Conservation (phyloP, 768 basidiomycete genomes). For the Neoboletus subvelutipes region DNA sequence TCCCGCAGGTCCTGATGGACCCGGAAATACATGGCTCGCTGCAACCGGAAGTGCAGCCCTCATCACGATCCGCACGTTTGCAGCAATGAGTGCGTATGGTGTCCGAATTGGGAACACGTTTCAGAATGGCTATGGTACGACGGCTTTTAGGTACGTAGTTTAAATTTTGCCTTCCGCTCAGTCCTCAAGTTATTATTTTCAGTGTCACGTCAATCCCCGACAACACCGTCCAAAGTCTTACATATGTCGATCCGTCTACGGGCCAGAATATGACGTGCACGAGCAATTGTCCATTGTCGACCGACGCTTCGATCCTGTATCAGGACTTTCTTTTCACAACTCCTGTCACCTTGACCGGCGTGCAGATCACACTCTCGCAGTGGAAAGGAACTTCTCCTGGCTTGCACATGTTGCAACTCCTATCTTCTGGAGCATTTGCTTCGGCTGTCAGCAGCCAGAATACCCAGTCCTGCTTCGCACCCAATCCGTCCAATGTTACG, state of each 20-base stretch:
- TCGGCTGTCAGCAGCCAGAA: slow-evolving; percentile 67
- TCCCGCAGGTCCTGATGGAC: slow-evolving; percentile 77
- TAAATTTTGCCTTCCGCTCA: not conserved
- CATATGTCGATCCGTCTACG: slow-evolving; percentile 74
- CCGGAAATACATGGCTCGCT: slow-evolving; percentile 84
- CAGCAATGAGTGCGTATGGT: slow-evolving; percentile 72
- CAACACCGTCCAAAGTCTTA: slow-evolving; percentile 73
- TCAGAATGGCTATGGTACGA: slow-evolving; percentile 75
- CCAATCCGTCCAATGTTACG: slow-evolving; percentile 66
- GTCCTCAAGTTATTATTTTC: slow-evolving; percentile 1
- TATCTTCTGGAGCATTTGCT: slow-evolving; percentile 90
- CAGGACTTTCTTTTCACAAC: slow-evolving; percentile 89
- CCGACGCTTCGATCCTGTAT: slow-evolving; percentile 73
- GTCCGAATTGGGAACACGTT: slow-evolving; percentile 93
- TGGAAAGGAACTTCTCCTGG: slow-evolving; percentile 80
- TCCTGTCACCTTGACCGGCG: slow-evolving; percentile 74
- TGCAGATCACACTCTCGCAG: slow-evolving; percentile 76
- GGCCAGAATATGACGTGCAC: slow-evolving; percentile 78
- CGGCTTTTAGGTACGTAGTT: slow-evolving; percentile 69
- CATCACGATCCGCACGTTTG: slow-evolving; percentile 75
- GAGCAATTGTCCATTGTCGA: slow-evolving; percentile 74
- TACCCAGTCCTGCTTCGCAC: slow-evolving; percentile 71
- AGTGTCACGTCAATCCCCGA: slow-evolving; percentile 90
- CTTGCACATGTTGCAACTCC: slow-evolving; percentile 86
- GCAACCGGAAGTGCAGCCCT: slow-evolving; percentile 66